Percentiles rank a stretch among this genome's conserved stretches.
phyloP scores from a whole-genome alignment of 1,139 yeast genomes.

The Yamadazyma diospyri region DNA sequence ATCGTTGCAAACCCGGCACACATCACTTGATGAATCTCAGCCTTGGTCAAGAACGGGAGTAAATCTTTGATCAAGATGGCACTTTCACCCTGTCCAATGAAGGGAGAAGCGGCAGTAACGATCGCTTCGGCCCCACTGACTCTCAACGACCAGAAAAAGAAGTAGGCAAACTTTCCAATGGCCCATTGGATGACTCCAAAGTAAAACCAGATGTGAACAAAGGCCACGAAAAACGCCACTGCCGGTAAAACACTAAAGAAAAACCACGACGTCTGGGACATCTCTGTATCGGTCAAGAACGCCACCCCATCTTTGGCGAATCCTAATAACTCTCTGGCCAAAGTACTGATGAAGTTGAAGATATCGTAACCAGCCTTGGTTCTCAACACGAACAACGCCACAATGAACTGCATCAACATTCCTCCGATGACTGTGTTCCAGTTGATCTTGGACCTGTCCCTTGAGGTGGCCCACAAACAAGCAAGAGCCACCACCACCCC shows the following conservation, averaged over 20 bases:
- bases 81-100: constrained; percentile 67
- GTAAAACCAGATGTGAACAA: constrained; percentile 60
- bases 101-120: constrained; percentile 69
- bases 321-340: constrained; percentile 59
- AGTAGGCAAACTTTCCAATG: constrained; percentile 54
- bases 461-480: constrained; percentile 46
- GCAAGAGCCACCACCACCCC: constrained; percentile 51
- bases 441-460: constrained; percentile 42
- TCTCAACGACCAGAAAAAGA: constrained; percentile 60
- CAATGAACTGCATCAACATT: constrained; percentile 57
- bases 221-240: constrained; percentile 61
- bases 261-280: constrained; percentile 44
- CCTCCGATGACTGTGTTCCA: constrained; percentile 68
- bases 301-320: constrained; percentile 64
- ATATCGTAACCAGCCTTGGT: constrained; percentile 61
- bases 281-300: constrained; percentile 45
- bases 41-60: constrained; percentile 57
- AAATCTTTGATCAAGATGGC: constrained; percentile 63
- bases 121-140: constrained; percentile 68
- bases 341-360: constrained; percentile 57
- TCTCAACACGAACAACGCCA: constrained; percentile 61
- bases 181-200: constrained; percentile 62
- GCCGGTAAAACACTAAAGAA: constrained; percentile 62
- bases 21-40: constrained; percentile 66
- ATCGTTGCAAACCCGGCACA: constrained; percentile 67